Base-by-base conservation (phyloP, 306 rosid species). In the Cicer chorassanicum region DNA sequence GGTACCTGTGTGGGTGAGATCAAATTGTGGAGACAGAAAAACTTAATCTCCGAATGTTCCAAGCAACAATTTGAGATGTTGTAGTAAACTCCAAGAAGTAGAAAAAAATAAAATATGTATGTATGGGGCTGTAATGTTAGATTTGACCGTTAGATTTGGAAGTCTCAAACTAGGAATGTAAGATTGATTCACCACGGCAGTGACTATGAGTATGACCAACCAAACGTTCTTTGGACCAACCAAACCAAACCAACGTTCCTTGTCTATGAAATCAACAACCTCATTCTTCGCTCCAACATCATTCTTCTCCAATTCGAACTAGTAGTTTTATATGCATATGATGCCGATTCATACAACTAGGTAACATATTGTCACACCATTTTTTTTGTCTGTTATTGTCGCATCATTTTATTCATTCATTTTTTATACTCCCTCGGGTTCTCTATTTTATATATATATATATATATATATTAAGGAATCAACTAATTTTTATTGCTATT, bases 141-240 rank as follows among this genome's bases (percentile, higher is more conserved):
- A 70, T 70, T 70, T 70, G 75, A 70, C 75, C 64, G 75, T 70
- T 70, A 70, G 75, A 70, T 69, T 69, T 69, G 74, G 34, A 39
- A 21, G 16, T 36, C 49, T 14, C 2, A 49, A 69, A 34, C 74
- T 69, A 69, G 59, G 72, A 45, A 67, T 45, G 72, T 67, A 67
- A 67, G 74, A 51, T 38, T 69, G 7, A 50, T 49, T 38, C 15
- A 68, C 36, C 34, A 50, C 6, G 11, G 63, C 7, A 53, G 40
- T 70, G 75, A 70, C 29, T 2, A 70, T 14, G 40, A 45, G 36
- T 29, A 10, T 44, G 55, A 70, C 75, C 75, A 70, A 70, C 75
- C 75, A 70, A 70, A 53, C 75, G 2, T 70, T 70, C 75, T 70
- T 53, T 39, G 50, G 74, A 70, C 64, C 75, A 12, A 42, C 74